Base-by-base conservation (phyloP, 1,284 basidiomycete species). In the Ustilago esculenta region DNA sequence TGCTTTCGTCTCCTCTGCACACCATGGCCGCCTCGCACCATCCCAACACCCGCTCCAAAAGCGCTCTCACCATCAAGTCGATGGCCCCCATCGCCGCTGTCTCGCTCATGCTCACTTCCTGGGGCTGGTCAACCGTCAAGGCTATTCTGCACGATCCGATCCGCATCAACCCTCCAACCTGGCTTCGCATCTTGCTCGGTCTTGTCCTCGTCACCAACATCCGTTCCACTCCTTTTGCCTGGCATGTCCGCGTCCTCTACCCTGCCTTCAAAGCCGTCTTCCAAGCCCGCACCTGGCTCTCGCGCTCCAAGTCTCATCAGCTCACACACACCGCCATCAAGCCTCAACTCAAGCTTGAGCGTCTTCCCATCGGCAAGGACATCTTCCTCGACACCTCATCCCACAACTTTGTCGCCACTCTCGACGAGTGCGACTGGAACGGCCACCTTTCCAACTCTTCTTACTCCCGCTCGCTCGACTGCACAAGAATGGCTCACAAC, bases 341-440 rank as follows among this genome's bases (percentile, higher is more conserved):
- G 18, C 73, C 70, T 7, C 52, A 47, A 24, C 55, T 77, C 40
- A 59, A 52, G 30, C 47, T 64, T 27, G 40, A 50, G 3, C 30
- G 24, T 7, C 48, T 77, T 3, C 75, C 75, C 3, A 35, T 77
- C 36, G 68, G 68, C 32, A 50, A 41, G 11, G 73, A 77, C 59
- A 46, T 77, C 42, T 76, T 77, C 41, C 11, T 14, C 20, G 67
- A 75, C 36, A 53, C 29, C 12, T 56, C 53, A 5, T 48, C 45
- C 9, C 21, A 55, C 29, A 33, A 40, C n/a, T 68, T 61, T 15
- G 40, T 46, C 18, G 70, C 71, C 12, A 58, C 54, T 14, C 54
- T 61, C 11, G 71, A 71, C 46, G 75, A 77, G 27, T 72, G 64
- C 47, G 75, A 77, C 49, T 77, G 55, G 55, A 67, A 66, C 44